Evolutionary conservation across 2,329 filamentous ascomycete species (phyloP), one percentile per base, ranked within the genome.

Genomic region (Fusarium sp.): DNA sequence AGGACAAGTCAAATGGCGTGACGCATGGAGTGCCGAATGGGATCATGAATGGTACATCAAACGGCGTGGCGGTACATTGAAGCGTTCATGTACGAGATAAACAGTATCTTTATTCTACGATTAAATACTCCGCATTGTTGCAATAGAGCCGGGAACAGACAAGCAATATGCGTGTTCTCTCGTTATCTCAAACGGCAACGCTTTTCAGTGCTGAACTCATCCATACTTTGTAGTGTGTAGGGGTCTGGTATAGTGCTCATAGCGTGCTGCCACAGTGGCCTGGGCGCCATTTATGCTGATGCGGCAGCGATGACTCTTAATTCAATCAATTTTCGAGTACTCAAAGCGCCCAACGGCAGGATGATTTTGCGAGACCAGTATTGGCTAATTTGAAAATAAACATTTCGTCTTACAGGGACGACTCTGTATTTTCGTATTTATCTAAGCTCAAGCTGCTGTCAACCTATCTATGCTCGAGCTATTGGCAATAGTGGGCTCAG

Each of bases 51-150:
- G 65, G 50, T 9, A n/a, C 26, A 5, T 41, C 35, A 9, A 69
- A 48, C 11, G 44, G 44, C 6, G 58, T 69, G 13, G 28, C 39
- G 20, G 66, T 58, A 3, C 50, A 69, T 38, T 69, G 3, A 7
- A n/a, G 31, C 9, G 4, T 9, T 2, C 22, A 16, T 26, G 3
- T 22, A 8, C 16, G 1, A 20, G 7, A 2, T 6, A 0, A 8
- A 16, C 35, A 22, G 13, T 5, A 20, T 15, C 11, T 15, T 12
- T 15, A 26, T 6, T 6, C 9, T 26, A 8, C n/a, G 5, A 11
- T 33, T 11, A 1, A 8, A 20, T 3, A 8, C n/a, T n/a, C n/a
- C n/a, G n/a, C n/a, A n/a, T 51, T 8, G 1, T 20, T 6, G 20
- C 4, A 24, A 24, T 51, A 20, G 8, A 20, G 5, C 13, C 8